phyloP scores from a whole-genome alignment of 2,329 filamentous ascomycete species.

The Venturia asperata region DNA sequence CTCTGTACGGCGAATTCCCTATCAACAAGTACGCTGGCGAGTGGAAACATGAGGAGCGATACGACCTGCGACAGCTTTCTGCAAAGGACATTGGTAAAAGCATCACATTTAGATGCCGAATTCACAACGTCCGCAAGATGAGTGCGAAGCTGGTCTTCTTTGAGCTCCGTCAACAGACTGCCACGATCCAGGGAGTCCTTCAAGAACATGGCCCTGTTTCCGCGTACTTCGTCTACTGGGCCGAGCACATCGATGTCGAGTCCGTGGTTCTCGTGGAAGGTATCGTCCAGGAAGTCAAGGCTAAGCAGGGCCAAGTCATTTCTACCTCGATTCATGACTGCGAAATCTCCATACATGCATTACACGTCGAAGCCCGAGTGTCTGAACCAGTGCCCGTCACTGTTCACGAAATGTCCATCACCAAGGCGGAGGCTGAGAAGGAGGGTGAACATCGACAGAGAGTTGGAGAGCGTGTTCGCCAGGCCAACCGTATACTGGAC shows the following conservation, averaged over 20 bases:
- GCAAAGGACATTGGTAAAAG: constrained; percentile 49
- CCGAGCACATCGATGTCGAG: constrained; percentile 72
- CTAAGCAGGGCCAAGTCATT: constrained; percentile 58
- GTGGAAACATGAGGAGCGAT: constrained; percentile 41
- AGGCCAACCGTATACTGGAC: constrained; percentile 74
- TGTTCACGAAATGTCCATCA: constrained; percentile 62
- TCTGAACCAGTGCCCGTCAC: constrained; percentile 60
- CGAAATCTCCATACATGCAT: constrained; percentile 63
- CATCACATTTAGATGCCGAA: constrained; percentile 61
- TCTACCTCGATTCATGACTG: constrained; percentile 68
- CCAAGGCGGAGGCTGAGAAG: constrained; percentile 48
- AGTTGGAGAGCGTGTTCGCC: constrained; percentile 65
- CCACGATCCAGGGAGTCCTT: constrained; percentile 79
- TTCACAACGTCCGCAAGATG: constrained; percentile 74
- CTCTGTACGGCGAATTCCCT: constrained; percentile 51
- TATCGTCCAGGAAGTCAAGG: constrained; percentile 63
- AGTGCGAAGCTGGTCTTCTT: constrained; percentile 79
- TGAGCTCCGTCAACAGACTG: constrained; percentile 74
- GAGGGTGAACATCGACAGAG: constrained; percentile 52
- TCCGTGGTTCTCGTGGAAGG: constrained; percentile 72
- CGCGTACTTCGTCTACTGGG: constrained; percentile 76
- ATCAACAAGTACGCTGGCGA: constrained; percentile 52
- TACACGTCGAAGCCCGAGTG: constrained; percentile 56
- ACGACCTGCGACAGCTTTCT: constrained; percentile 46
- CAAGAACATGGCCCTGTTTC: constrained; percentile 56